Evolutionary conservation across 768 basidiomycete species (phyloP), one percentile per base, ranked within the genome.

Genomic region (Panus rudis): DNA sequence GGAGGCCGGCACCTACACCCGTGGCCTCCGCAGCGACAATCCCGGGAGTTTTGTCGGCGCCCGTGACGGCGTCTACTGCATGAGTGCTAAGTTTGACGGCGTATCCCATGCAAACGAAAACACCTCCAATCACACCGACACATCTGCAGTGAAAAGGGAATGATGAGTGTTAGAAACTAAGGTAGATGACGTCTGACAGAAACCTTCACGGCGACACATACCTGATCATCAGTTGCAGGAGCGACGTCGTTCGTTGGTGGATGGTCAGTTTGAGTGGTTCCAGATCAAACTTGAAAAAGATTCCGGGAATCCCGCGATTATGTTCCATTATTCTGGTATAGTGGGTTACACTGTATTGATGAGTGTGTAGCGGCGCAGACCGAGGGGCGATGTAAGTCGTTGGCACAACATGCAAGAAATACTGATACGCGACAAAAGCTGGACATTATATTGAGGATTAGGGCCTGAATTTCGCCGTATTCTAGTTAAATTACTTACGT

Each of bases 201-300:
- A 12, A 8, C 10, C 37, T 25, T 3, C 37, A 35, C 3, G 7
- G 10, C 17, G 17, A 20, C n/a, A 51, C 54, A 35, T 47, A 73
- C 65, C 85, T 74, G 49, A 97, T 85, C 50, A 96, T 56, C 42
- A 99, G 75, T 51, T 93, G 85, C 3, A 83, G 55, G 39, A 99
- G 65, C 1, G 78, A 71, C 0, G 85, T 91, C 16, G 94, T 97
- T 14, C 92, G 79, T 64, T 98, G 92, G 54, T 86, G 77, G 42
- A 97, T 79, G 0, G 79, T 84, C 46, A 98, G 72, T 19, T 76
- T 71, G 64, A 98, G 75, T 1, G 93, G 92, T 58, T 99, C 94
- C 27, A 97, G 66, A 46, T 99, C 93, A 60, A 91, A 97, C 64
- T 97, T 96, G 83, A 97, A 96, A 72, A 94, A 97, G 59, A 98